Base-by-base conservation (phyloP, 345 rosid species). In the Turritis glabra region DNA sequence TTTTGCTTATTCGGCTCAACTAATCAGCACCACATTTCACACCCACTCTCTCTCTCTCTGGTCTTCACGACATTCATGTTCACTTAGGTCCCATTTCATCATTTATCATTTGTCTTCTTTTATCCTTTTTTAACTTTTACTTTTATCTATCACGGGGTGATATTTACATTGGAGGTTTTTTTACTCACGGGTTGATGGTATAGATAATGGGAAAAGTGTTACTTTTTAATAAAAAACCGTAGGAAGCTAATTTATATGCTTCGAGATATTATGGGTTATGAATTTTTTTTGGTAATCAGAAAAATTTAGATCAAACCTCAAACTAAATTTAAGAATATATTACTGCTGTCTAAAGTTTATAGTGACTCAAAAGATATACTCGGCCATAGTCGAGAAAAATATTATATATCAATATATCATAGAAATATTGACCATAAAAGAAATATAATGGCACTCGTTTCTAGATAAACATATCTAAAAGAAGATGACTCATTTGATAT, bases 31-130 rank as follows among this genome's bases (percentile, higher is more conserved):
- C 70, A 72, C 71, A 73, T 63, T 73, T 52, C 17, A 51, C 46
- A 63, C 55, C 69, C 50, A 35, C 41, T 40, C 46, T 41, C 68
- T 40, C 46, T 41, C 68, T 41, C 50, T 69, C 21, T 52, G 35
- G 76, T 76, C 71, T 63, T 77, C 80, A 77, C 80, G 76, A 77
- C 80, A 64, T 77, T 77, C 80, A 77, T 70, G 71, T 70, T 77
- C 76, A 35, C 38, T 11, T 47, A 2, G 23, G 61, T 70, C 76
- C 77, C 72, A 55, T 32, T 35, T 21, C 18, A 67, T 41, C 48
- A 30, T 60, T 60, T 68, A 29, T 68, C 37, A 68, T 53, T 44
- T 69, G 11, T 62, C 26, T 43, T 53, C 14, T 69, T 43, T 23
- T 60, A 21, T 3, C 2, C 10, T 2, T 46, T 2, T 3, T 32